These are phyloP conservation scores for Clarireedia monteithiana DNA, from an alignment of 2,329 filamentous ascomycete genomes.

Conservation along the genomic window DNA sequence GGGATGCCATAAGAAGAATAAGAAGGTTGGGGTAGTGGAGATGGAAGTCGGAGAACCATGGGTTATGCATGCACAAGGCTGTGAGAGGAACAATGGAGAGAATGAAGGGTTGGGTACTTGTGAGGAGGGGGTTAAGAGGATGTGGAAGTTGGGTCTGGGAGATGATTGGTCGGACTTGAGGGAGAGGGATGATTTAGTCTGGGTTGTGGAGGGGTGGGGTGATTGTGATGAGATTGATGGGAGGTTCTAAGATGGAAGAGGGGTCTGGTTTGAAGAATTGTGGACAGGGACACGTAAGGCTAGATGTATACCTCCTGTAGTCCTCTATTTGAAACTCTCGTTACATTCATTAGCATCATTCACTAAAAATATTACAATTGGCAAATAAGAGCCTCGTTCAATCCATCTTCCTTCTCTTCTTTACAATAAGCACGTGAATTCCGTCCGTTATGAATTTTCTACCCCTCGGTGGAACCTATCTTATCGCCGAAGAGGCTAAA, in stretches of 20 bases:
- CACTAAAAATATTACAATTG: too few relatives aligned
- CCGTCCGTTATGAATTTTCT: too few relatives aligned
- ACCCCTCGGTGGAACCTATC: background rate
- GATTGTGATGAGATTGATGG: background rate
- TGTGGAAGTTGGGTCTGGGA: background rate
- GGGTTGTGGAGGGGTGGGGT: slow-evolving; percentile 1
- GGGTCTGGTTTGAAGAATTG: too few relatives aligned
- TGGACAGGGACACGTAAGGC: too few relatives aligned
- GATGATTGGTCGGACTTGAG: background rate
- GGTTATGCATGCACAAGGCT: background rate
- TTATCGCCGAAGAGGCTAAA: background rate
- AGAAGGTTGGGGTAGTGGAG: background rate
- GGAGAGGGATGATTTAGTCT: background rate
- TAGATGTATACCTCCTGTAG: too few relatives aligned
- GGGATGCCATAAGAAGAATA: background rate
- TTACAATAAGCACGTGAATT: too few relatives aligned
- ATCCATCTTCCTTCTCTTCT: too few relatives aligned
- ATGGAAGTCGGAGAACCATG: background rate
- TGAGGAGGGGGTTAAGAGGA: background rate
- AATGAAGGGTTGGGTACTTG: background rate
- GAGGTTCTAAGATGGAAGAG: too few relatives aligned
- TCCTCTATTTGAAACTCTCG: too few relatives aligned
- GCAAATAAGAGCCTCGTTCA: too few relatives aligned
- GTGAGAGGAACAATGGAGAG: background rate
- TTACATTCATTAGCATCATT: too few relatives aligned